Base-by-base conservation (phyloP, 1,284 basidiomycete species). In the Ceratobasidium sp. region DNA sequence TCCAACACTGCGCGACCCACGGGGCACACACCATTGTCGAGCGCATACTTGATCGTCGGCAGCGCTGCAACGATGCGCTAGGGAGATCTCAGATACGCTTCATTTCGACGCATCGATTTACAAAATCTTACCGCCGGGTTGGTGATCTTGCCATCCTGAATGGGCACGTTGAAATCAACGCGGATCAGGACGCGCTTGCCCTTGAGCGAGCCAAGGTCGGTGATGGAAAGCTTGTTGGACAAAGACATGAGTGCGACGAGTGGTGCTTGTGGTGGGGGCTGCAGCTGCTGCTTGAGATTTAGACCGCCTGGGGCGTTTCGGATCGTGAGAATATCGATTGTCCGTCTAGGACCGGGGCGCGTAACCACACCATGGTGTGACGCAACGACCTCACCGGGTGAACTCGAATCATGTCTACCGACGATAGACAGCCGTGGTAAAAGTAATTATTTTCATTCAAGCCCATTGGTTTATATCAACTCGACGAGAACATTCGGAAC, bases 121-220 rank as follows among this genome's bases (percentile, higher is more conserved):
- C 21, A 46, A 61, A 44, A 42, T 54, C 92, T 76, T 79, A 96
- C 94, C 74, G 95, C 94, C 77, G 95, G 92, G 85, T 98, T 99
- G 71, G 96, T 97, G 85, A 99, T 96, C 81, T 90, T 89, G 72
- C 90, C 89, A 76, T 90, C 90, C 79, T 90, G 86, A 83, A 94
- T 88, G 76, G 96, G 96, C 77, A 99, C 96, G 83, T 99, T 99
- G 85, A 99, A 99, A 87, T 99, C 97, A 78, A 98, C 94, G 76
- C 95, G 92, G 81, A 97, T 94, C 78, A 98, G 90, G 79, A 98
- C 95, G 77, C 92, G 92, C 83, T 94, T 95, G 80, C 85, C 92
- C 79, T 88, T 89, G 84, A 98, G 90, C 61, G 61, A 63, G 78
- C 92, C 88, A 80, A 96, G 85, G 83, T 98, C 96, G 76, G 90